A percentile compares a stretch with the other conserved stretches of the same genome.
Conservation (phyloP, 2,329 filamentous ascomycete species). For the Paracorniculantispora psalliotae region DNA sequence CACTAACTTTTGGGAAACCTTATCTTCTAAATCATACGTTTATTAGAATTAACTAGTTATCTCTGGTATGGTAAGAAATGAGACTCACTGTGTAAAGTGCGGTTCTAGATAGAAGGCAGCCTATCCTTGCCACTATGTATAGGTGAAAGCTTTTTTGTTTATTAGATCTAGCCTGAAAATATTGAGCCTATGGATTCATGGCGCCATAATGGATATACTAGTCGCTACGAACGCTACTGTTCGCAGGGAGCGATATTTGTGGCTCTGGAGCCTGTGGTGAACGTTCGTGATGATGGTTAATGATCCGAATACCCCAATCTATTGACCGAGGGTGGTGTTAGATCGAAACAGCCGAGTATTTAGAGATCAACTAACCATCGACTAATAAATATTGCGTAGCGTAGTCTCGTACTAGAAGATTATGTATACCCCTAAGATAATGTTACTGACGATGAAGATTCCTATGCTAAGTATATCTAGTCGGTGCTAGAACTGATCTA, state of each 20-base stretch:
- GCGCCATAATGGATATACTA: constrained; percentile 31
- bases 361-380: constrained; percentile 22
- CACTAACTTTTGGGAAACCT: constrained; percentile 9
- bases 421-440: constrained; percentile 23
- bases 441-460: constrained; percentile 21
- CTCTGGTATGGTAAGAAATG: constrained; percentile 7
- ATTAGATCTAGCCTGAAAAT: constrained; percentile 32
- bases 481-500: constrained; percentile 20
- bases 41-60: constrained; percentile 16
- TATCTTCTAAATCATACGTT: constrained; percentile 10
- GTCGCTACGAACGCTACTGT: constrained; percentile 31
- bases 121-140: constrained; percentile 25
- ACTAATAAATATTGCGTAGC: constrained; percentile 23
- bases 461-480: constrained; percentile 21
- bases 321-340: constrained; percentile 10
- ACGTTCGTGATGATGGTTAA: constrained; percentile 30
- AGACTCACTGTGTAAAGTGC: constrained; percentile 33
- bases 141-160: constrained; percentile 19
- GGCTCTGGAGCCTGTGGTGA: constrained; percentile 29
- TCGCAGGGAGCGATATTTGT: constrained; percentile 28
- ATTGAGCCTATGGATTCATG: constrained; percentile 32
- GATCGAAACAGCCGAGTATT: constrained; percentile 10
- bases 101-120: constrained; percentile 32
- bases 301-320: constrained; percentile 18
- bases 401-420: constrained; percentile 25